A percentile compares a stretch with the other conserved stretches of the same genome.
phyloP scores from a whole-genome alignment of 2,329 filamentous ascomycete genomes.

The Ophiostoma pallidulum region DNA sequence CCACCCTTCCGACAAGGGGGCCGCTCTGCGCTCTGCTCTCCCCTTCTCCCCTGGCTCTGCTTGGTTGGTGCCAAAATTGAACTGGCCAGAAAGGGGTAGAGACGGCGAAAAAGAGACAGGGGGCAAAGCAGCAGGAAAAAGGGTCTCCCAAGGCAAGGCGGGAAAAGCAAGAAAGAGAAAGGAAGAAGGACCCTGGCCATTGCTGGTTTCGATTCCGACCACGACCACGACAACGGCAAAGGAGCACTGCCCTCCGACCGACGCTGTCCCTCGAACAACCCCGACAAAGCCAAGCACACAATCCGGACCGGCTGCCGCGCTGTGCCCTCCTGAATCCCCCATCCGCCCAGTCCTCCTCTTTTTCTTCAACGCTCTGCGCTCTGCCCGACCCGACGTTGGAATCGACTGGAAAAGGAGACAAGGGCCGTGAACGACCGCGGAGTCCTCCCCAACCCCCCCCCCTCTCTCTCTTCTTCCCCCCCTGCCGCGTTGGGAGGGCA shows the following conservation, averaged over 20 bases:
- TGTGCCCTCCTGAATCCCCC: constrained; percentile 1
- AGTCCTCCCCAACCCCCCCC: too few species aligned
- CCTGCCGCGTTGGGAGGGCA: not conserved
- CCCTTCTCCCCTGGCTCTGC: not conserved
- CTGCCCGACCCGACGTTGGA: not conserved
- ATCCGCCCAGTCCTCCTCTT: not conserved
- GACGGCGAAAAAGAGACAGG: not conserved
- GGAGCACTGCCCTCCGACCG: too few species aligned
- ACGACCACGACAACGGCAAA: too few species aligned
- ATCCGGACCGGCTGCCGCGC: constrained; percentile 3
- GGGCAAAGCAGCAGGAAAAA: too few species aligned
- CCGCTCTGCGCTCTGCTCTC: not conserved
- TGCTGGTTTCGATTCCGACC: too few species aligned
- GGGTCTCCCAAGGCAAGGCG: not conserved
- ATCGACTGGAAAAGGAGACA: too few species aligned
- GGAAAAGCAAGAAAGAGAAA: too few species aligned
- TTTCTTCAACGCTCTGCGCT: not conserved
- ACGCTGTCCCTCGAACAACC: not conserved
- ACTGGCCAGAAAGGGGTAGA: not conserved
- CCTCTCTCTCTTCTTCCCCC: too few species aligned
- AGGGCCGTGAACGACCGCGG: too few species aligned
- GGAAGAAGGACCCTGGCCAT: too few species aligned
- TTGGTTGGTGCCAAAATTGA: constrained; percentile 5
- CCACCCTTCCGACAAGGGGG: not conserved
- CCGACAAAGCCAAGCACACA: not conserved